Base-by-base conservation (phyloP, 163 green algal species). In the Coccomyxa subellipsoidea region DNA sequence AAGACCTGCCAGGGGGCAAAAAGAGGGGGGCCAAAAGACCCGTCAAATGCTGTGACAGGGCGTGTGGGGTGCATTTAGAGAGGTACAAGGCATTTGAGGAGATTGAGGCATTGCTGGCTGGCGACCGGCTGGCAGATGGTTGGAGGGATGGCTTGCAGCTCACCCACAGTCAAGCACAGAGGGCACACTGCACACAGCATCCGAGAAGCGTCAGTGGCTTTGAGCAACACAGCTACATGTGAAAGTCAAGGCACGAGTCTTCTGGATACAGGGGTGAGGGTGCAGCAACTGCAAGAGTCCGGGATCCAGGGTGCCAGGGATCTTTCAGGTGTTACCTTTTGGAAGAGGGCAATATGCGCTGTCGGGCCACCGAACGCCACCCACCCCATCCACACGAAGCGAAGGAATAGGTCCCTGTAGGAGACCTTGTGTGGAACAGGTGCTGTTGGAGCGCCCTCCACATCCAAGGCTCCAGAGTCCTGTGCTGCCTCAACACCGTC, bases 301-400 rank as follows among this genome's bases (percentile, higher is more conserved):
- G 72, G 34, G 12, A 78, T 2, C 18, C 35, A 78, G 72, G 34
- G 27, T 31, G 32, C 23, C 72, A 40, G 34, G 72, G 36, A n/a
- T 47, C 27, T 36, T 47, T 36, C 34, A 31, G 72, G 18, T 35
- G 23, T 40, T 36, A 89, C 82, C 88, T 92, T 92, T 54, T 96
- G 83, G 66, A 96, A 95, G 9, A 96, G 80, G 78, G 87, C 94
- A n/a, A 98, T 93, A 87, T 98, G 95, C 5, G 95, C 93, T 10
- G 93, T 89, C 9, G 95, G 95, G 25, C 94, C 92, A 34, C 93
- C 93, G 84, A 96, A 95, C 3, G 89, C 94, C 34, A 92, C 95
- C 91, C 92, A 98, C 31, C 39, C 40, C 12, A 81, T 27, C 59
- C 35, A 77, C 21, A 76, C 35, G 35, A 54, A 82, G 29, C 78